Evolutionary conservation across 352 stramenopile species (phyloP).

Genomic region (Saprolegnia parasitica): DNA sequence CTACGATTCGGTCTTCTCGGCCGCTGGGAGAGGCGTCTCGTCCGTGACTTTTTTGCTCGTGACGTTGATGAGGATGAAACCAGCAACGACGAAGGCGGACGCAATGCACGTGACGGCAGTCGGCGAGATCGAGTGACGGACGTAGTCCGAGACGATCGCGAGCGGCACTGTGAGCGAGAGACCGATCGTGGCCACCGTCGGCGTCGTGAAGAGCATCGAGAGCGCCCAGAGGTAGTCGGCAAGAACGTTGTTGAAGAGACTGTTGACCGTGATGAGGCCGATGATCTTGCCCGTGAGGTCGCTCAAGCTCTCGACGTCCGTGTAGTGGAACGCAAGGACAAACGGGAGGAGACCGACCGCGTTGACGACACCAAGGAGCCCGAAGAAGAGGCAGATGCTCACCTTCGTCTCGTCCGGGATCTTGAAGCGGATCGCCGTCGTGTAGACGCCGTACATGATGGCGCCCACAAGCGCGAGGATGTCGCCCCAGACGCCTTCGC

Average conservation of each 20-base stretch:
- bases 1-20: neutral
- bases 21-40: neutral
- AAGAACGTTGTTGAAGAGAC: conserved; percentile 93
- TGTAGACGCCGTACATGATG: conserved; percentile 93
- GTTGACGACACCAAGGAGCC: conserved; percentile 91
- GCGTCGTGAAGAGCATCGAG: conserved; percentile 91
- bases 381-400: conserved; percentile 91
- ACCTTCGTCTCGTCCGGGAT: conserved; percentile 82
- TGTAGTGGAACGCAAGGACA: conserved; percentile 55
- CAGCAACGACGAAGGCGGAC: conserved; percentile 56
- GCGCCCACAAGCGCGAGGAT: conserved; percentile 67
- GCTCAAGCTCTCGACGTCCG: conserved; percentile 53
- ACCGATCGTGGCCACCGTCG: conserved; percentile 93
- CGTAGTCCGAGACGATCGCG: conserved; percentile 88
- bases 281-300: conserved; percentile 66
- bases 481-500: conserved; percentile 52
- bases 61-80: conserved; percentile 63
- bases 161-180: conserved; percentile 95
- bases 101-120: conserved; percentile 52
- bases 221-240: conserved; percentile 94
- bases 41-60: conserved; percentile 41
- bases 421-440: conserved; percentile 71
- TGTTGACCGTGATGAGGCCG: conserved; percentile 81
- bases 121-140: conserved; percentile 51
- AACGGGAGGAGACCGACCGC: conserved; percentile 71